Evolutionary conservation across 2,329 filamentous ascomycete species (phyloP), one percentile per base, ranked within the genome.

Genomic region (Apiospora koreana): DNA sequence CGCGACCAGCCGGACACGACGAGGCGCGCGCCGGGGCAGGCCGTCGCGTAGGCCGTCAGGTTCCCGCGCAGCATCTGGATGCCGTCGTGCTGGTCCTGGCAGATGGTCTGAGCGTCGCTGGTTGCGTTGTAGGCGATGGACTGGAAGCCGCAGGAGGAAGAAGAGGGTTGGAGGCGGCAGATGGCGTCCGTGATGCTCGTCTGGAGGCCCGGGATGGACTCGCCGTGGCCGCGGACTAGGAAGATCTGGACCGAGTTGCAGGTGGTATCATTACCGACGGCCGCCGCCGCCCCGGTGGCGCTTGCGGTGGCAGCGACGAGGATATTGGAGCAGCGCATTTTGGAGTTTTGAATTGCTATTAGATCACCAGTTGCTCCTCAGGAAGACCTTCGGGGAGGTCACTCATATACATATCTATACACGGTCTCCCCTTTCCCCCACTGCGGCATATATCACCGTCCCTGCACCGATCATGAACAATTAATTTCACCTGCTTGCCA

Each of bases 171-270:
- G 35, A 8, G 8, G 14, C 9, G 4, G 43, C 65, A 50, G 42
- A 67, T 48, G 65, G 65, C 65, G 16, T 45, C 38, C 1, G 31
- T 46, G 8, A 67, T 46, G 42, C 42, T 50, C 28, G 65, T 35
- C 43, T 46, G 65, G 2, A 35, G 42, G 45, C 65, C 65, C 3
- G 65, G 65, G 42, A 67, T 38, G 18, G 25, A 23, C 45, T 67
- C 65, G 8, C 65, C 45, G 43, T 67, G 65, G 25, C 65, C 65
- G 65, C 65, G 65, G 16, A 50, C 25, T 16, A 67, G 65, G 65
- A 67, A 67, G 25, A 67, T 35, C 12, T 67, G 43, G 25, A 67
- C 45, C 0, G 25, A 43, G 65, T 67, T 67, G 43, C 65, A 67
- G 65, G 23, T 46, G 42, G 65, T 35, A 23, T n/a, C n/a, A 25